These are phyloP conservation scores for Rostrohypoxylon terebratum DNA, from an alignment of 495 filamentous ascomycete species.

Conservation along the genomic window DNA sequence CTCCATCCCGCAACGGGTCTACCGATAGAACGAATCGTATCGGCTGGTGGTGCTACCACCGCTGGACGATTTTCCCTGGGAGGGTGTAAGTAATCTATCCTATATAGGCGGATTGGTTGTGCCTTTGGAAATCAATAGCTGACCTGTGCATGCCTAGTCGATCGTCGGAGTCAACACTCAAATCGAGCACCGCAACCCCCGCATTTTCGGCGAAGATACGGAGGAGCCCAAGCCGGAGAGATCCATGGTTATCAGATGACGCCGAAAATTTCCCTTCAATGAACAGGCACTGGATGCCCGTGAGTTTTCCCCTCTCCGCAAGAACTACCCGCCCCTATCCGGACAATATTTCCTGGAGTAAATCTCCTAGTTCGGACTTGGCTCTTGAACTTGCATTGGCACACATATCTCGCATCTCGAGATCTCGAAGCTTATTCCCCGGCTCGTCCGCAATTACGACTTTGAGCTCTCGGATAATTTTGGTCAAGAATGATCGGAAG, in stretches of 20 bases:
- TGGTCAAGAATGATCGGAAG: not conserved
- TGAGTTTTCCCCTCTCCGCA: not conserved
- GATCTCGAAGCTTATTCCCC: constrained; percentile 7
- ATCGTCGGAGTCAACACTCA: constrained; percentile 5
- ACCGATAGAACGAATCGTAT: not conserved
- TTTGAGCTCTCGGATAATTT: not conserved
- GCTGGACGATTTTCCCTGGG: not conserved
- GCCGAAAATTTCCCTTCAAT: not conserved
- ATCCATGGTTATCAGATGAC: constrained; percentile 5
- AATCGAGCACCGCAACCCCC: constrained; percentile 10
- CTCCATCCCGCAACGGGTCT: constrained; percentile 4
- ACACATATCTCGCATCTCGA: not conserved
- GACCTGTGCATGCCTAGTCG: not conserved
- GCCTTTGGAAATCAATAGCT: not conserved
- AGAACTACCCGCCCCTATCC: not conserved
- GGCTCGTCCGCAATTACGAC: constrained; percentile 1
- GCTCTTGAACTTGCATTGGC: not conserved
- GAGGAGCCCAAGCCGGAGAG: not conserved
- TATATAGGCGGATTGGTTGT: not conserved
- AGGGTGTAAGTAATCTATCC: not conserved
- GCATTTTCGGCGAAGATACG: constrained; percentile 2
- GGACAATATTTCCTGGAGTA: not conserved
- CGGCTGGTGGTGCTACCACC: not conserved
- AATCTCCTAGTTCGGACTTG: not conserved
- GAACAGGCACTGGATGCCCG: constrained; percentile 10